Evolutionary conservation across 2,329 filamentous ascomycete genomes (phyloP), one percentile per base, ranked within the genome.

Genomic region (Colletotrichum salicis): DNA sequence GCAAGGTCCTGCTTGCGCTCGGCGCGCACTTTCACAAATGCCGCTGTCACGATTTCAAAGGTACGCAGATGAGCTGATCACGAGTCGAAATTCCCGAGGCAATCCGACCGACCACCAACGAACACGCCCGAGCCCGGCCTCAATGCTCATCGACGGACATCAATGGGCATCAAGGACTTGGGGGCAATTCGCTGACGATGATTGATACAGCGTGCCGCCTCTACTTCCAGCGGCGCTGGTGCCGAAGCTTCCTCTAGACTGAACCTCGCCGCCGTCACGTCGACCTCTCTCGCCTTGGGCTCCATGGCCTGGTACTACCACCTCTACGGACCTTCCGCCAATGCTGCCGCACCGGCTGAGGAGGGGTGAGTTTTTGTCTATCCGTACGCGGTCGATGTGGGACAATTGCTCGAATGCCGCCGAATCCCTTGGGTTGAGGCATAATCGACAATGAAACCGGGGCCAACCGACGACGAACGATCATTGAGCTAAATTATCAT

Each of bases 301-400:
- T 96, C 96, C 77, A 91, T 96, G 80, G 95, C 94, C 78, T 98
- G 95, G 95, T 98, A 98, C 88, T 97, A 96, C 85, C 94, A 97
- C 86, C 92, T 97, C 78, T 98, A 97, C 85, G 96, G 95, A 80
- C 91, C 94, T 79, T 91, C 93, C 79, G 93, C 94, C 74, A 90
- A 94, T 84, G 96, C 96, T 78, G 93, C 93, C 91, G 95, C 96
- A 78, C 95, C 94, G 75, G 93, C 93, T 80, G 96, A 99, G 88
- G 96, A 99, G 91, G 96, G 96, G 96, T 99, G 89, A 92, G 96
- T 93, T 64, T 41, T 64, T 33, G 29, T 35, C 41, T 62, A 24
- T 51, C n/a, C 31, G 64, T 45, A 37, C 22, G 52, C 31, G 31
- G 57, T 33, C 62, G 73, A 69, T 74, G 70, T 64, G 55, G 57